These are phyloP conservation scores for Debaryomyces coudertii DNA, from an alignment of 1,139 yeast species.

Conservation along the genomic window DNA sequence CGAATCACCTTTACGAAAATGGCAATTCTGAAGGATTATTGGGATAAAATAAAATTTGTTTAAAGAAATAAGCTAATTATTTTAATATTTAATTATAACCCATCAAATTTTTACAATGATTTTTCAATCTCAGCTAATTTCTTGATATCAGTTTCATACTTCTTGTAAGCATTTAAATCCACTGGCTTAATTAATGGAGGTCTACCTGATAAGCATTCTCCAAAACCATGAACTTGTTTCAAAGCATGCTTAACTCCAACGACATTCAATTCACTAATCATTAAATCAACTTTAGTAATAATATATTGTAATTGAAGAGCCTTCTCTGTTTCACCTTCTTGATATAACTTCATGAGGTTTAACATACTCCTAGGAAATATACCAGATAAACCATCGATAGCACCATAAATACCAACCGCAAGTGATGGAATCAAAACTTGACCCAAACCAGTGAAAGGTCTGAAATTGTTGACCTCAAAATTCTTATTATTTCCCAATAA, in stretches of 20 bases:
- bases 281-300: constrained; percentile 45
- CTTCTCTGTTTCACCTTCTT: constrained; percentile 36
- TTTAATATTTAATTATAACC: too few relatives aligned
- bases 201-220: constrained; percentile 25
- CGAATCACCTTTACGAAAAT: too few relatives aligned
- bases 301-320: constrained; percentile 44
- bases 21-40: too few relatives aligned
- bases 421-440: constrained; percentile 49
- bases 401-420: constrained; percentile 46
- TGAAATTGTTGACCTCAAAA: constrained; percentile 37
- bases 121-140: constrained; percentile 15
- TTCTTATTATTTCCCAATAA: constrained; percentile 41
- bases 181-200: constrained; percentile 24
- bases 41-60: too few relatives aligned
- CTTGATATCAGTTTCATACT: constrained; percentile 18
- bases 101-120: constrained; percentile 6
- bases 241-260: constrained; percentile 45
- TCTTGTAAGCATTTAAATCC: constrained; percentile 12
- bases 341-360: constrained; percentile 31
- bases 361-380: constrained; percentile 44
- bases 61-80: too few relatives aligned
- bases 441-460: constrained; percentile 52
- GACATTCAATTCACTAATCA: constrained; percentile 45
- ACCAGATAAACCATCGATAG: constrained; percentile 50
- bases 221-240: constrained; percentile 23